phyloP scores from a whole-genome alignment of 176 grass and related monocot species.

The sorghum (Sorghum bicolor) region DNA sequence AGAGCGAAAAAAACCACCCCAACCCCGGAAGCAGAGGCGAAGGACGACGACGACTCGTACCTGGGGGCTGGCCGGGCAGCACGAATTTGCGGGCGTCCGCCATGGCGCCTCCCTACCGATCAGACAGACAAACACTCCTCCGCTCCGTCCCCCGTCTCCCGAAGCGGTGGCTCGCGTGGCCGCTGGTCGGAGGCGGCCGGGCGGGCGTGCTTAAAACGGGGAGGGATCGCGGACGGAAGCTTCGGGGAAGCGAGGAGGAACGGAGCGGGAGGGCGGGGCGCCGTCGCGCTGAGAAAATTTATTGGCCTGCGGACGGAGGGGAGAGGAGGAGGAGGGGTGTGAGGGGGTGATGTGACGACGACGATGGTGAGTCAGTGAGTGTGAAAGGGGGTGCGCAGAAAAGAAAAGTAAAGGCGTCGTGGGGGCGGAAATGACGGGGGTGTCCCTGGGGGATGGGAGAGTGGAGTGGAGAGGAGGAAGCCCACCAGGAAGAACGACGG shows the following conservation, averaged over 20 bases:
- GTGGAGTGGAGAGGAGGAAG: not conserved
- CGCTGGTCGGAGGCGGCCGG: conserved; percentile 6
- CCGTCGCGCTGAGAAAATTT: conserved; percentile 29
- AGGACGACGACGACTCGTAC: not conserved
- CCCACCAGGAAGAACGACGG: too few relatives aligned
- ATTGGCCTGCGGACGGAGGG: not conserved
- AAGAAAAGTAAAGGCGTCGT: conserved; percentile 1
- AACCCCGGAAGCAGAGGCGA: not conserved
- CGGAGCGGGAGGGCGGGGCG: not conserved
- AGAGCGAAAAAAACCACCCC: not conserved
- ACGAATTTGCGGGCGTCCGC: conserved; percentile 25
- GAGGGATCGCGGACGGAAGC: conserved; percentile 1
- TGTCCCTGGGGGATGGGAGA: not conserved
- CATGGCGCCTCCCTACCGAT: conserved; percentile 16
- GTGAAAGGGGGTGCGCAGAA: conserved; percentile 9
- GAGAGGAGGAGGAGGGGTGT: not conserved
- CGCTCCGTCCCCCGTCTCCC: not conserved
- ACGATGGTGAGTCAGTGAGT: conserved; percentile 15
- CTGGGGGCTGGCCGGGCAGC: conserved; percentile 35
- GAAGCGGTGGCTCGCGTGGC: not conserved
- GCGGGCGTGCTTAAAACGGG: conserved; percentile 11
- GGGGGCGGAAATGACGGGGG: conserved; percentile 14
- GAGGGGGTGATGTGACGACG: conserved; percentile 2
- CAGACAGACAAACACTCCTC: not conserved
- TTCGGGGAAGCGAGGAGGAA: conserved; percentile 34